These are phyloP conservation scores for Hyphodiscus hymeniophilus DNA, from an alignment of 495 filamentous ascomycete genomes.

Conservation along the genomic window DNA sequence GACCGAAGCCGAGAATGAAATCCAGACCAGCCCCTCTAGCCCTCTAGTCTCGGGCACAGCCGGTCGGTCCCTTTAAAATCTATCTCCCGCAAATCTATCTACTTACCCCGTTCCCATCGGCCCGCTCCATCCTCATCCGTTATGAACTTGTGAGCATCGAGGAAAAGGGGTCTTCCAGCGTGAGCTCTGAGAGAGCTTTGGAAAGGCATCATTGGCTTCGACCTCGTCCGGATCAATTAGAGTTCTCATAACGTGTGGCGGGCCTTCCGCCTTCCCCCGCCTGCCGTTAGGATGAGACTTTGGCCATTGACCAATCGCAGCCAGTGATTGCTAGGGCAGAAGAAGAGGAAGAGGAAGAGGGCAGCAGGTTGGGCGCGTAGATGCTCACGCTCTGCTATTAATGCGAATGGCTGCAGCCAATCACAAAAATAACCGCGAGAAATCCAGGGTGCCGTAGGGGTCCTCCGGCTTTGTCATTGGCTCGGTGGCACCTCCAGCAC, in stretches of 20 bases:
- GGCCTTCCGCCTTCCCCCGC: neutral
- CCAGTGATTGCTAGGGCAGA: too few species aligned
- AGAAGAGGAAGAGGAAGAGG: neutral
- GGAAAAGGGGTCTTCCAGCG: slow-evolving; percentile 1
- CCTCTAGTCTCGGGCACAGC: neutral
- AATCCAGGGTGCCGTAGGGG: neutral
- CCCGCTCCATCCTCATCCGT: slow-evolving; percentile 13
- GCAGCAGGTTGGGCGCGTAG: slow-evolving; percentile 17
- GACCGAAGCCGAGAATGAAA: too few species aligned
- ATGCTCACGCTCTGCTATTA: neutral
- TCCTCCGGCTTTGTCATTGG: slow-evolving; percentile 1
- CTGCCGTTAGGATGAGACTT: slow-evolving; percentile 3
- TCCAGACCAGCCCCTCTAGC: neutral
- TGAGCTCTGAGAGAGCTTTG: slow-evolving; percentile 1
- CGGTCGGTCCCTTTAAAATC: neutral
- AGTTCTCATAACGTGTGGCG: neutral
- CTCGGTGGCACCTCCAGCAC: neutral
- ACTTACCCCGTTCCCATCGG: slow-evolving; percentile 1
- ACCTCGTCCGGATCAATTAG: neutral
- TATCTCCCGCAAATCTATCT: neutral
- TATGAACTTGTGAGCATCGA: too few species aligned
- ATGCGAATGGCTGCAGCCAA: slow-evolving; percentile 3
- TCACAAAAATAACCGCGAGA: slow-evolving; percentile 1
- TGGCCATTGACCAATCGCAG: slow-evolving; percentile 10
- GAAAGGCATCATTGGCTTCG: slow-evolving; percentile 6